Percentiles rank a stretch among this genome's conserved stretches.
Conservation (phyloP, 768 basidiomycete species). For the Termitomyces sp. region DNA sequence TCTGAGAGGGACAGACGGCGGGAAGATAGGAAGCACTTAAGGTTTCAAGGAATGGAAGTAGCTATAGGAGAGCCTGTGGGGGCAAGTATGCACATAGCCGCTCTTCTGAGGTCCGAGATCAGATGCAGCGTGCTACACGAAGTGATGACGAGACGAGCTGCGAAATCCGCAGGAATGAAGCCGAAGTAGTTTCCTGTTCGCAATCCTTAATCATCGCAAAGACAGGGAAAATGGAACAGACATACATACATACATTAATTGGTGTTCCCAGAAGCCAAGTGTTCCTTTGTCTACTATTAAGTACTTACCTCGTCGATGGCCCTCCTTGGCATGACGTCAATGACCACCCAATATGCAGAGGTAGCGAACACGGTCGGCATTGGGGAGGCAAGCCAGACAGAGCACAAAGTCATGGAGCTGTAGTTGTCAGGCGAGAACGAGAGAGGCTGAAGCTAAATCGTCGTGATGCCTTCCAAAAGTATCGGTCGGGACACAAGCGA, state of each 20-base stretch:
- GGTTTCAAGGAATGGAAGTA: slow-evolving; percentile 20
- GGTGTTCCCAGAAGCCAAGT: slow-evolving; percentile 11
- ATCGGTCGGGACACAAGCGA: slow-evolving; percentile 26
- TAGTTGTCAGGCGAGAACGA: slow-evolving; percentile 19
- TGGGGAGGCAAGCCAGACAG: slow-evolving; percentile 14
- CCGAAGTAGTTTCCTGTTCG: slow-evolving; percentile 3
- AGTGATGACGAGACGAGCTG: slow-evolving; percentile 8
- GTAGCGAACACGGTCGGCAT: slow-evolving; percentile 21
- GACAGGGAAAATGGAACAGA: not conserved
- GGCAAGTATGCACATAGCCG: slow-evolving; percentile 4
- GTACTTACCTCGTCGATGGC: not conserved
- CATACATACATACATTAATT: not conserved
- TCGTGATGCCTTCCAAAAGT: slow-evolving; percentile 20
- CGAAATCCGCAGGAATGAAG: slow-evolving; percentile 15
- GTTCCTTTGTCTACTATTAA: not conserved
- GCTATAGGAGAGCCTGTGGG: slow-evolving; percentile 2
- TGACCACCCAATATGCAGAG: slow-evolving; percentile 24
- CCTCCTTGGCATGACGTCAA: slow-evolving; percentile 9
- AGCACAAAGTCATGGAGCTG: not conserved
- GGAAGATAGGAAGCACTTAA: slow-evolving; percentile 15
- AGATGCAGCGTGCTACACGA: slow-evolving; percentile 20
- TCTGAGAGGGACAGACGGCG: slow-evolving; percentile 15
- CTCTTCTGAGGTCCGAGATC: slow-evolving; percentile 14
- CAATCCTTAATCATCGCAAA: not conserved
- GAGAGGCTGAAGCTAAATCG: slow-evolving; percentile 22